phyloP scores from a whole-genome alignment of 306 rosid species.

The Alnus rubra region DNA sequence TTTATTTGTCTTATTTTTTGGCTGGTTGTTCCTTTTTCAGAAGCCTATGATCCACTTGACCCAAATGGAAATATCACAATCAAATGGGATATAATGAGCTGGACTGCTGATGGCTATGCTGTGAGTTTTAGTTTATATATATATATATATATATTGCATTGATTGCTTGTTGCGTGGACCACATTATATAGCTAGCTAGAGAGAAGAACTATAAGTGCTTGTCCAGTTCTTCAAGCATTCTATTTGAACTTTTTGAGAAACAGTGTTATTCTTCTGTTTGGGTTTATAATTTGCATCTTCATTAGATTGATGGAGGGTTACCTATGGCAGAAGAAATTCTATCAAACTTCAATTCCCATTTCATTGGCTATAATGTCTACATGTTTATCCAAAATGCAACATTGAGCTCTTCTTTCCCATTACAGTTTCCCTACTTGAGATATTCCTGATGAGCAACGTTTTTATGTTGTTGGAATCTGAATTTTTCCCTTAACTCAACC shows the following conservation, averaged over 20 bases:
- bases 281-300: background rate
- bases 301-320: background rate
- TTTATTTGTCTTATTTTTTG: constrained; percentile 6
- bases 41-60: constrained; percentile 85
- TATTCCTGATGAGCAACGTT: background rate
- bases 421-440: background rate
- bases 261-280: background rate
- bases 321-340: background rate
- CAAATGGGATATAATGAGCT: constrained; percentile 73
- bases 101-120: constrained; percentile 79
- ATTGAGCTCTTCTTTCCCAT: background rate
- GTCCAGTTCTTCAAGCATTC: background rate
- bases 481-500: background rate
- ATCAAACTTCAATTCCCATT: background rate
- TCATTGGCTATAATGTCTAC: background rate
- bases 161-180: background rate
- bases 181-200: background rate
- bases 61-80: constrained; percentile 77
- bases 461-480: background rate
- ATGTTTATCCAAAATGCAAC: background rate
- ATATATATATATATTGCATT: background rate
- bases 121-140: constrained; percentile 43
- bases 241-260: background rate
- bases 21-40: constrained; percentile 42
- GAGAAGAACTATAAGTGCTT: background rate